Evolutionary conservation across 2,329 filamentous ascomycete genomes (phyloP).

Genomic region (Aspergillus sp.): DNA sequence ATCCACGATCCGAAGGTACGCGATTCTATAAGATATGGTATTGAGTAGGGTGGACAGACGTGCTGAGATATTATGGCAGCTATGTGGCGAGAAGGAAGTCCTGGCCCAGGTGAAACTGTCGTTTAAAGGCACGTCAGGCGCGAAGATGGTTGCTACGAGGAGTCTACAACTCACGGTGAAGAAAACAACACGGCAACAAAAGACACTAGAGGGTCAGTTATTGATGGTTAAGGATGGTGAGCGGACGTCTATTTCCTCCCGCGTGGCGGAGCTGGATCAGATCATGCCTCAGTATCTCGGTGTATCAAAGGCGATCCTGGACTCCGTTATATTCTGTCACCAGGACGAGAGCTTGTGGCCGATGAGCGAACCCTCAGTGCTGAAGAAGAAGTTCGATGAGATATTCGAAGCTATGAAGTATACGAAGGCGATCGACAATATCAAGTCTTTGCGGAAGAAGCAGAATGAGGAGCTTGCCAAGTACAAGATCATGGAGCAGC

Average conservation of each 20-base stretch:
- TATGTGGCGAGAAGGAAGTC: slow-evolving; percentile 83
- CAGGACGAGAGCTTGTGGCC: slow-evolving; percentile 98
- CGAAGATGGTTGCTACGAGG: slow-evolving; percentile 78
- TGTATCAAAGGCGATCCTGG: slow-evolving; percentile 84
- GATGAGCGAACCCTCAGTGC: slow-evolving; percentile 77
- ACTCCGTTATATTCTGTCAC: slow-evolving; percentile 97
- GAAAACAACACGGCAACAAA: slow-evolving; percentile 73
- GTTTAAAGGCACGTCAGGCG: slow-evolving; percentile 76
- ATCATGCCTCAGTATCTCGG: slow-evolving; percentile 84
- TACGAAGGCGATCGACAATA: slow-evolving; percentile 94
- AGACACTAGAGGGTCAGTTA: slow-evolving; percentile 80
- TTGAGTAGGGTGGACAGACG: background rate
- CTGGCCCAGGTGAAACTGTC: slow-evolving; percentile 87
- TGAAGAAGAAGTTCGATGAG: slow-evolving; percentile 95
- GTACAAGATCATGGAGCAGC: slow-evolving; percentile 71
- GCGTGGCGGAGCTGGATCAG: slow-evolving; percentile 76
- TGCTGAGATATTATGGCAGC: slow-evolving; percentile 43
- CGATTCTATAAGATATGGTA: background rate
- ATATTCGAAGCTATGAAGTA: slow-evolving; percentile 98
- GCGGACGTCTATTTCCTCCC: slow-evolving; percentile 73
- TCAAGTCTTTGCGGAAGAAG: slow-evolving; percentile 82
- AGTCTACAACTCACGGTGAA: slow-evolving; percentile 85
- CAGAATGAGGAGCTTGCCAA: slow-evolving; percentile 74
- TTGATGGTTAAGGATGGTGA: slow-evolving; percentile 78
- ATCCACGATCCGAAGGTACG: slow-evolving; percentile 90